phyloP scores from a whole-genome alignment of 495 filamentous ascomycete species.

The Endocarpon pusillum region DNA sequence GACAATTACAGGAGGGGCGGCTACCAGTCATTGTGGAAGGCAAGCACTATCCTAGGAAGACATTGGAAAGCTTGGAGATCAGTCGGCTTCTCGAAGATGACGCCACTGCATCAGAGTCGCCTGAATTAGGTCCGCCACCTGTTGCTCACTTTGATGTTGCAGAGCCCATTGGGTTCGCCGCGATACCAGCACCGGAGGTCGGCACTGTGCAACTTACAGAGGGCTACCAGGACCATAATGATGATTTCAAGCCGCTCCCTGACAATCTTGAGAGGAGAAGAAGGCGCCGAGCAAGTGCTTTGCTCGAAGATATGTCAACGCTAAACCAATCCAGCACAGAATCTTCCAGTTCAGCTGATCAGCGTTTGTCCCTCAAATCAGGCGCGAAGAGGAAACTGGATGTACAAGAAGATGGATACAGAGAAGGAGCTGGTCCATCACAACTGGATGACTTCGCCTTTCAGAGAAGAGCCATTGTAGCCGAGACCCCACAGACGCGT shows the following conservation, averaged over 20 bases:
- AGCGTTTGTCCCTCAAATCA: slow-evolving; percentile 13
- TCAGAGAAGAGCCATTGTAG: too few species aligned
- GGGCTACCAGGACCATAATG: too few species aligned
- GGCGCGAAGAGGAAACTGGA: slow-evolving; percentile 48
- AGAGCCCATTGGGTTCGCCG: background rate
- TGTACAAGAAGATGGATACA: slow-evolving; percentile 32
- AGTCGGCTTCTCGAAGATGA: slow-evolving; percentile 29
- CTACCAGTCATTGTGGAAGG: slow-evolving; percentile 74
- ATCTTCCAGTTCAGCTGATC: too few species aligned
- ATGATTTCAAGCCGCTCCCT: slow-evolving; percentile 17
- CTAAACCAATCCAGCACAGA: background rate
- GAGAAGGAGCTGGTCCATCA: too few species aligned
- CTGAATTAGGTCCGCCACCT: slow-evolving; percentile 36
- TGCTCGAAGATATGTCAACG: slow-evolving; percentile 3
- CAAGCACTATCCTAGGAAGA: slow-evolving; percentile 55
- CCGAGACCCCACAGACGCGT: too few species aligned
- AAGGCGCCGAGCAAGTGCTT: slow-evolving; percentile 30
- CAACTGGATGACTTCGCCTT: too few species aligned
- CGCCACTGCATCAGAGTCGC: slow-evolving; percentile 35
- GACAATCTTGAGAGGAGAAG: slow-evolving; percentile 33
- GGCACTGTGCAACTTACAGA: too few species aligned
- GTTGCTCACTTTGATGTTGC: slow-evolving; percentile 8
- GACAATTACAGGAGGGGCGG: slow-evolving; percentile 39
- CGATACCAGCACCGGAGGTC: too few species aligned
- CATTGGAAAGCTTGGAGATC: slow-evolving; percentile 38